phyloP scores from a whole-genome alignment of 371 early-diverging fungal species.

The Mucor sp. region DNA sequence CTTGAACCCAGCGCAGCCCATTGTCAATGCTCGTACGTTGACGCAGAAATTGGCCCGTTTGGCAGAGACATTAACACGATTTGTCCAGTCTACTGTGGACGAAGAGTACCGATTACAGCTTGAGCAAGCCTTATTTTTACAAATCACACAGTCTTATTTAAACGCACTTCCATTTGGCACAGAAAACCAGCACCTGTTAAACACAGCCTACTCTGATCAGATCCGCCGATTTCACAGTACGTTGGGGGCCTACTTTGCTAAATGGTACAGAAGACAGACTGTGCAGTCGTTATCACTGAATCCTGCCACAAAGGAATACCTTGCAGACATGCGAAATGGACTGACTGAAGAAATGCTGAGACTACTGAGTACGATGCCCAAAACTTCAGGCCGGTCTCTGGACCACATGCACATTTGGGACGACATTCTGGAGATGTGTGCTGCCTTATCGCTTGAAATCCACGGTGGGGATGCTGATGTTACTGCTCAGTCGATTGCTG shows the following conservation, averaged over 20 bases:
- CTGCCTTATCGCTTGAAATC: constrained; percentile 43
- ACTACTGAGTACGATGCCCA: constrained; percentile 19
- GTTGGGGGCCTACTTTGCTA: constrained; percentile 48
- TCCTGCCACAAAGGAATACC: constrained; percentile 50
- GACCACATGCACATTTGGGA: constrained; percentile 36
- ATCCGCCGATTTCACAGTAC: constrained; percentile 51
- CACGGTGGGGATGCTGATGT: constrained; percentile 55
- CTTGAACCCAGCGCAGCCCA: constrained; percentile 5
- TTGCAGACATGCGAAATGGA: constrained; percentile 34
- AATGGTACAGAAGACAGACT: constrained; percentile 55
- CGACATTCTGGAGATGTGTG: constrained; percentile 38
- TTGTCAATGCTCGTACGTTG: constrained; percentile 39
- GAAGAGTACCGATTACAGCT: constrained; percentile 19
- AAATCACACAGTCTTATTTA: constrained; percentile 37
- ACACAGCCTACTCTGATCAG: constrained; percentile 52
- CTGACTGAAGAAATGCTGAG: constrained; percentile 28
- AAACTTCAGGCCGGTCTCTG: constrained; percentile 4
- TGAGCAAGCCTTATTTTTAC: constrained; percentile 40
- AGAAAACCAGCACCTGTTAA: constrained; percentile 45
- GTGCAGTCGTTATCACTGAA: constrained; percentile 50
- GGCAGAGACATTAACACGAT: constrained; percentile 40
- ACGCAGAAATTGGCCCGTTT: constrained; percentile 40
- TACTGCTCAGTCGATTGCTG: constrained; percentile 32
- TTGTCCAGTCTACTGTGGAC: constrained; percentile 23
- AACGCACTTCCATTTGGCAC: constrained; percentile 53